Conservation (phyloP, 768 basidiomycete species). For the Suillus tomentosus region DNA sequence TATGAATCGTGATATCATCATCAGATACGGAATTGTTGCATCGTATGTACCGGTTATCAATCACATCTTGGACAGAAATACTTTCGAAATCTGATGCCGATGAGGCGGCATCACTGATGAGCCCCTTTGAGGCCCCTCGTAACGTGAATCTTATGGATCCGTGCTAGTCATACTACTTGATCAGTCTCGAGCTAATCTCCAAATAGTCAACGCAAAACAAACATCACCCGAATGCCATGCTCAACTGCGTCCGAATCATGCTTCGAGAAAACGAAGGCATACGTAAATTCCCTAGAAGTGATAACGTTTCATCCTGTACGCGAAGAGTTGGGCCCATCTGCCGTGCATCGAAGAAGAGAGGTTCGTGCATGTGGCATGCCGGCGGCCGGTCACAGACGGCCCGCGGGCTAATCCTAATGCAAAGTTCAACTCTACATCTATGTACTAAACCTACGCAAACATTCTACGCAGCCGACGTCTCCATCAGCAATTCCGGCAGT, state of each 20-base stretch:
- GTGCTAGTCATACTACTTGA: background rate
- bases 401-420: too few species aligned
- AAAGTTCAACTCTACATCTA: too few species aligned
- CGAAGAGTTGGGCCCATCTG: background rate
- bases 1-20: conserved; percentile 7
- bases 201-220: background rate
- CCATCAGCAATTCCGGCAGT: background rate
- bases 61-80: conserved; percentile 1
- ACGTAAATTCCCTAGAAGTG: background rate
- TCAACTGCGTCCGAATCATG: background rate
- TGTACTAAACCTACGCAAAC: background rate
- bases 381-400: background rate
- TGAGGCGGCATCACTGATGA: conserved; percentile 2
- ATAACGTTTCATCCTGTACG: background rate
- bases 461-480: background rate
- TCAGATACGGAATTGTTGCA: background rate
- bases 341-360: too few species aligned
- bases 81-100: conserved; percentile 5
- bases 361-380: background rate
- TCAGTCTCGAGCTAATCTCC: background rate
- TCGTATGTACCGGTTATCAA: conserved; percentile 1
- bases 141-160: background rate
- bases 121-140: background rate
- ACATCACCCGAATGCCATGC: background rate
- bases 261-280: background rate